phyloP scores from a whole-genome alignment of 805 yeast species.

The Candida maesae region DNA sequence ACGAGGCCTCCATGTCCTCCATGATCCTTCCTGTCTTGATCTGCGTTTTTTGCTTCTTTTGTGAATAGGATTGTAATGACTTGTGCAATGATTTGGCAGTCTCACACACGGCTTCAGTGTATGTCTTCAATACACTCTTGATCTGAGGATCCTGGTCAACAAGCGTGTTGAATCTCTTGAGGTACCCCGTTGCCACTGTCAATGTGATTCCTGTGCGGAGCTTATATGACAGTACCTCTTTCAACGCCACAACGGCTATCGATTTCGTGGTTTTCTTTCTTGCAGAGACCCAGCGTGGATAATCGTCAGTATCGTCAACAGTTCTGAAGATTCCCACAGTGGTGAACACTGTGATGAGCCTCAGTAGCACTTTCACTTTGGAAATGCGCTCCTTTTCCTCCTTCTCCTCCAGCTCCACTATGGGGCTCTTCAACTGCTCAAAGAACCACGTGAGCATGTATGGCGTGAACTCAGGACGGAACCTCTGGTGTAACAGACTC shows the following conservation, averaged over 20 bases:
- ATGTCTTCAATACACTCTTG: slow-evolving; percentile 35
- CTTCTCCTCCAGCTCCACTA: slow-evolving; percentile 26
- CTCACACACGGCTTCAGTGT: slow-evolving; percentile 39
- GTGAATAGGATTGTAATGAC: slow-evolving; percentile 33
- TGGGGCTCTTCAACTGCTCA: slow-evolving; percentile 36
- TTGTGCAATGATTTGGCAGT: slow-evolving; percentile 34
- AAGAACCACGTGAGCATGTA: slow-evolving; percentile 40
- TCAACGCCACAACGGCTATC: slow-evolving; percentile 39
- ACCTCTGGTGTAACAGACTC: slow-evolving; percentile 75
- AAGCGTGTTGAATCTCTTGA: slow-evolving; percentile 42
- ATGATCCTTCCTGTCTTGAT: slow-evolving; percentile 61
- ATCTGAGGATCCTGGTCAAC: slow-evolving; percentile 30
- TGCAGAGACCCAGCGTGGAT: slow-evolving; percentile 42
- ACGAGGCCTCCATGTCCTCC: slow-evolving; percentile 36
- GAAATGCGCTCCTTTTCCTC: slow-evolving; percentile 40
- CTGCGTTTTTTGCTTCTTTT: slow-evolving; percentile 48
- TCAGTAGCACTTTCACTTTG: slow-evolving; percentile 44
- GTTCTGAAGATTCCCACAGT: slow-evolving; percentile 52
- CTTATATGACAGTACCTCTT: slow-evolving; percentile 42
- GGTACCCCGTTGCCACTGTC: slow-evolving; percentile 42
- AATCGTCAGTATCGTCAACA: slow-evolving; percentile 37
- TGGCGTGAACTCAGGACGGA: slow-evolving; percentile 50
- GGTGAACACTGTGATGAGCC: slow-evolving; percentile 55
- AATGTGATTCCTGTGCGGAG: slow-evolving; percentile 33
- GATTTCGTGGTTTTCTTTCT: slow-evolving; percentile 35